Evolutionary conservation across 768 basidiomycete genomes (phyloP).

Genomic region (Boletus barrowsii): DNA sequence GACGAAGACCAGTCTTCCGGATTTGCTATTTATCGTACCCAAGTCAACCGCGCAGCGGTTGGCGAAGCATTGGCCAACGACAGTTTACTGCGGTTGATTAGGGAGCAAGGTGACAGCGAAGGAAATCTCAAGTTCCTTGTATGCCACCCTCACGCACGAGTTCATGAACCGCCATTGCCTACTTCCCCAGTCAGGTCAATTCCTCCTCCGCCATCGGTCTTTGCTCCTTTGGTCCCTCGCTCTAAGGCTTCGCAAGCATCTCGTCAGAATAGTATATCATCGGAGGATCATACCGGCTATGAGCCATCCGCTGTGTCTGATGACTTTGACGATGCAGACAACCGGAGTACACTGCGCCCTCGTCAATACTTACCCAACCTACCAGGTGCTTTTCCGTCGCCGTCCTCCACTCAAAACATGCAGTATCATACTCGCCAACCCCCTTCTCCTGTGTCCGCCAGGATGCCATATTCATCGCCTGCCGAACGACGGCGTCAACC

Average conservation of each 20-base stretch:
- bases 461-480: conserved; percentile 21
- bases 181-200: conserved; percentile 44
- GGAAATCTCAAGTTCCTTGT: conserved; percentile 86
- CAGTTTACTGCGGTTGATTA: conserved; percentile 67
- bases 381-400: conserved; percentile 25
- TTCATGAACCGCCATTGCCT: conserved; percentile 49
- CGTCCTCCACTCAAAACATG: conserved; percentile 37
- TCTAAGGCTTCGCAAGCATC: conserved; percentile 48
- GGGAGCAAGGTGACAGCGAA: conserved; percentile 66
- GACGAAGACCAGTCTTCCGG: conserved; percentile 74
- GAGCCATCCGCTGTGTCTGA: conserved; percentile 53
- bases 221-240: conserved; percentile 49
- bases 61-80: conserved; percentile 73
- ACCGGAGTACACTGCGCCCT: conserved; percentile 45
- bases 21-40: conserved; percentile 83
- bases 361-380: conserved; percentile 31
- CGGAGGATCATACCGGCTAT: conserved; percentile 62
- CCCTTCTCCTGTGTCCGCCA: conserved; percentile 33
- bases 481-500: conserved; percentile 26
- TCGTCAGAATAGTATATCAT: conserved; percentile 69
- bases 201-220: conserved; percentile 48
- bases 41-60: conserved; percentile 75
- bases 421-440: conserved; percentile 41
- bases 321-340: conserved; percentile 59
- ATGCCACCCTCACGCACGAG: conserved; percentile 58